Conservation (phyloP, 2,329 filamentous ascomycete genomes). For the Aspergillus novoparasiticus region DNA sequence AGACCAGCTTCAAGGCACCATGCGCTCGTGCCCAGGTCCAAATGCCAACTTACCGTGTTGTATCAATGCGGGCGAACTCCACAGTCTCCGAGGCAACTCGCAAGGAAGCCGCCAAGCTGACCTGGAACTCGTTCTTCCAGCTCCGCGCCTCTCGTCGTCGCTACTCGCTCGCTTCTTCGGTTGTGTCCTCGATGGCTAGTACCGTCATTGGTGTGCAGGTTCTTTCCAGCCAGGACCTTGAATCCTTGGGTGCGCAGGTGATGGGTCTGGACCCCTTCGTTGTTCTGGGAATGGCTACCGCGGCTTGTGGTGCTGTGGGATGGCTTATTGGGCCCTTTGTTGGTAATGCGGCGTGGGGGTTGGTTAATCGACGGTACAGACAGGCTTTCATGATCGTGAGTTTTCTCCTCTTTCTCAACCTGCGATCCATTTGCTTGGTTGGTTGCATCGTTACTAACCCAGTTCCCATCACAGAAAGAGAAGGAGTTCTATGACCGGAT, state of each 20-base stretch:
- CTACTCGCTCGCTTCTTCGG: conserved; percentile 78
- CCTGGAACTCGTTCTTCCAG: conserved; percentile 93
- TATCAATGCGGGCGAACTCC: conserved; percentile 30
- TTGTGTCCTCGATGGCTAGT: conserved; percentile 63
- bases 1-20: conserved; percentile 17
- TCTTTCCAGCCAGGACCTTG: conserved; percentile 71
- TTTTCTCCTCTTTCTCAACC: conserved; percentile 20
- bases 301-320: conserved; percentile 75
- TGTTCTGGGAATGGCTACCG: conserved; percentile 76
- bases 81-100: conserved; percentile 31
- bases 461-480: conserved; percentile 68
- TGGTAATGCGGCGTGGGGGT: conserved; percentile 77
- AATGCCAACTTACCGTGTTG: conserved; percentile 11
- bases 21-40: conserved; percentile 15
- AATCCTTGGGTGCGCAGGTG: conserved; percentile 64
- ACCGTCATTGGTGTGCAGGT: conserved; percentile 57
- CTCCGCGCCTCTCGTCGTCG: conserved; percentile 83
- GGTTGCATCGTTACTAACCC: background rate
- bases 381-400: conserved; percentile 70
- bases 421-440: background rate
- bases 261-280: conserved; percentile 87
- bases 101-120: conserved; percentile 52
- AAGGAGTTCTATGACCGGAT: conserved; percentile 90
- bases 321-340: conserved; percentile 86
- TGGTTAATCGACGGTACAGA: conserved; percentile 71